phyloP scores from a whole-genome alignment of 176 grass and related monocot species.

The maize (Zea mays) region DNA sequence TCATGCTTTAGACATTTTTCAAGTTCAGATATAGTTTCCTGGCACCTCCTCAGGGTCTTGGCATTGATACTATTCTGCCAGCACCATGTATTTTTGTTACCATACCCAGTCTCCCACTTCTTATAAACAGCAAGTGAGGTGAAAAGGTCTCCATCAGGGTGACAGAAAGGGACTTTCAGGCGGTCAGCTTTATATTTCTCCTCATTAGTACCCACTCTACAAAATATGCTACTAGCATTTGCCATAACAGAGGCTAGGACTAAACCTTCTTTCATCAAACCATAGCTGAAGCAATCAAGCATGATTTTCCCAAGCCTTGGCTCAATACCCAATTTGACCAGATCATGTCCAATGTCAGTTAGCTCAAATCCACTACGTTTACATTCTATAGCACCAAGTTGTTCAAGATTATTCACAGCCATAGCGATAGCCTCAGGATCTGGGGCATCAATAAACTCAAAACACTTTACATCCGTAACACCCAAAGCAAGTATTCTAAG shows the following conservation, averaged over 20 bases:
- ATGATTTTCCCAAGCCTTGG: slow-evolving; percentile 94
- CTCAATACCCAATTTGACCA: slow-evolving; percentile 87
- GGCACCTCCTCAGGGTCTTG: slow-evolving; percentile 88
- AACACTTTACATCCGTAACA: slow-evolving; percentile 57
- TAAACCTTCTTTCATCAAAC: slow-evolving; percentile 82
- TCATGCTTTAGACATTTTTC: slow-evolving; percentile 79
- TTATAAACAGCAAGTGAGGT: slow-evolving; percentile 94
- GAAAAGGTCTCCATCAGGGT: slow-evolving; percentile 86
- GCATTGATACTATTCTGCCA: slow-evolving; percentile 94
- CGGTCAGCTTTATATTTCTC: slow-evolving; percentile 85
- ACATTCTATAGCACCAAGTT: slow-evolving; percentile 71
- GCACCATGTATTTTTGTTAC: slow-evolving; percentile 75
- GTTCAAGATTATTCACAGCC: slow-evolving; percentile 73
- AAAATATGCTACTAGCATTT: slow-evolving; percentile 95
- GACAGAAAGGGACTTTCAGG: slow-evolving; percentile 80
- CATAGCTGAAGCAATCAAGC: slow-evolving; percentile 67
- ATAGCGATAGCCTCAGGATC: slow-evolving; percentile 68
- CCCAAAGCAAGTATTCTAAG: slow-evolving; percentile 86
- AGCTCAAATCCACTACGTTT: slow-evolving; percentile 54
- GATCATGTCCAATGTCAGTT: slow-evolving; percentile 57
- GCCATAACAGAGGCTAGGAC: slow-evolving; percentile 93
- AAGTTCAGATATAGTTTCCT: slow-evolving; percentile 72
- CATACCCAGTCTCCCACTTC: slow-evolving; percentile 76
- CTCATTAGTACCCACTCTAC: slow-evolving; percentile 83
- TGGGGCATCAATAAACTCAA: slow-evolving; percentile 95